Conservation (phyloP, 495 filamentous ascomycete species). For the Penicillium malachiteum region DNA sequence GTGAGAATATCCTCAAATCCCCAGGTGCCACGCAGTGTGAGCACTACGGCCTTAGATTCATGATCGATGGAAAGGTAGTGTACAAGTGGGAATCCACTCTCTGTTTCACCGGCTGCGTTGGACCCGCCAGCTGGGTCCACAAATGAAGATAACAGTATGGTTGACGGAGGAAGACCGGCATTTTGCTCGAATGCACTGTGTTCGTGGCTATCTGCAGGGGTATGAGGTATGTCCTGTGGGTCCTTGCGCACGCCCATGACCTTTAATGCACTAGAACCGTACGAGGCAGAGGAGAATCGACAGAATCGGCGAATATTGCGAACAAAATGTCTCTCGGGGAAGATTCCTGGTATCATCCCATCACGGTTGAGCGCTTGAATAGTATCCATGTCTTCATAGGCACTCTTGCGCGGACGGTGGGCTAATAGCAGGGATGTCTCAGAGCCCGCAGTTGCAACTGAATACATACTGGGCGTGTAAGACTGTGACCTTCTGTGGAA, state of each 20-base stretch:
- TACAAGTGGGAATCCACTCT: slow-evolving; percentile 73
- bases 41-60: slow-evolving; percentile 72
- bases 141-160: slow-evolving; percentile 73
- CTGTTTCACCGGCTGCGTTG: slow-evolving; percentile 67
- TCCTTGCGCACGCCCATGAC: slow-evolving; percentile 64
- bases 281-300: slow-evolving; percentile 75
- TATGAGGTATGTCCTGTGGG: slow-evolving; percentile 36
- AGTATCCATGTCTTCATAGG: slow-evolving; percentile 55
- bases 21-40: slow-evolving; percentile 73
- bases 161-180: slow-evolving; percentile 62
- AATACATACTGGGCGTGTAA: slow-evolving; percentile 66
- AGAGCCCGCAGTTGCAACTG: slow-evolving; percentile 62
- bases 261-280: slow-evolving; percentile 68
- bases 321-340: slow-evolving; percentile 64
- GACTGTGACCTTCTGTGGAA: slow-evolving; percentile 34
- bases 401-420: slow-evolving; percentile 49
- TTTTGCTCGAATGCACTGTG: slow-evolving; percentile 71
- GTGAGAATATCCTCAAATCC: slow-evolving; percentile 80
- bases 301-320: slow-evolving; percentile 73
- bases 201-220: slow-evolving; percentile 55
- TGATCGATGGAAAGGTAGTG: slow-evolving; percentile 79
- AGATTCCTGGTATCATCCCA: slow-evolving; percentile 61
- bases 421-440: slow-evolving; percentile 63
- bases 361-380: slow-evolving; percentile 55
- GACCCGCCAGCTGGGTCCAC: slow-evolving; percentile 73